phyloP scores from a whole-genome alignment of 78 protist genomes.

The Dictyostelium capitatum region DNA sequence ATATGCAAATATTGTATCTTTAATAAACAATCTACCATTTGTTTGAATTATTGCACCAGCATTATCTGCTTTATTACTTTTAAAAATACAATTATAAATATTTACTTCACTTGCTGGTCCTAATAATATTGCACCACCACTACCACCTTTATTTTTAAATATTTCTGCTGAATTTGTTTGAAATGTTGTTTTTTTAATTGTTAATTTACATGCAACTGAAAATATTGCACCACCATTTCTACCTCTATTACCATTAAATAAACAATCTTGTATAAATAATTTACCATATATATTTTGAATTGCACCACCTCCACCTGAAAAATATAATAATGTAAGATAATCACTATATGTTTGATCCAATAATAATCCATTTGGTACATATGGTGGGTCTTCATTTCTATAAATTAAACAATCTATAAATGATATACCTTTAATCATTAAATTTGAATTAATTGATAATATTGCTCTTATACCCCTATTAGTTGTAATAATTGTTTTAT shows the following conservation, averaged over 20 bases:
- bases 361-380: background rate
- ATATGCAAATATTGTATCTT: background rate
- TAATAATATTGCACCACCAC: constrained; percentile 11
- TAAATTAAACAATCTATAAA: background rate
- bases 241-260: background rate
- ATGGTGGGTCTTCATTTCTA: background rate
- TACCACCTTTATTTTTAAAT: background rate
- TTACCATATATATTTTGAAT: background rate
- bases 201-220: background rate
- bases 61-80: background rate
- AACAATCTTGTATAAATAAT: background rate
- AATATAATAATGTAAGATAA: background rate
- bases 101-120: background rate
- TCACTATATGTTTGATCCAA: background rate
- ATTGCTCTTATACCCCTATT: background rate
- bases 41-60: background rate
- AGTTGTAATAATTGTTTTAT: background rate
- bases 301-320: constrained; percentile 1
- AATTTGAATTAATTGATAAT: background rate
- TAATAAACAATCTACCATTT: background rate
- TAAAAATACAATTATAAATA: background rate
- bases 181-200: background rate
- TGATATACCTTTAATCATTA: background rate
- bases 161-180: background rate
- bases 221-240: constrained; percentile 32